Percentiles rank a stretch among this genome's conserved stretches.
These are phyloP conservation scores for Paraglomus occultum DNA, from an alignment of 192 early-diverging fungal species.

Conservation along the genomic window DNA sequence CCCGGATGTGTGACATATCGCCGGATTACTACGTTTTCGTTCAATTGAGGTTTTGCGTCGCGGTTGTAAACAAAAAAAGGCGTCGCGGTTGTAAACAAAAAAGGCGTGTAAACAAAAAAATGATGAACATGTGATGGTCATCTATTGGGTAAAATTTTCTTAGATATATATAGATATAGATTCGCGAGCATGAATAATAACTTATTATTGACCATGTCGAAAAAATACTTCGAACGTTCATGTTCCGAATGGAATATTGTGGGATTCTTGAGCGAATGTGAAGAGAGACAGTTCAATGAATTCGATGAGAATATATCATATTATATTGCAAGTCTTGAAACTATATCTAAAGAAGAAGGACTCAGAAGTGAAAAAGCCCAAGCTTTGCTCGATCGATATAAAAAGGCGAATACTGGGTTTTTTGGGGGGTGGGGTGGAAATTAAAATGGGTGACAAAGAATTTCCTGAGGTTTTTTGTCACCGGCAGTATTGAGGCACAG, in stretches of 20 bases:
- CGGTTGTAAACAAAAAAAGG: too few species aligned
- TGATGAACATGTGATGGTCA: too few species aligned
- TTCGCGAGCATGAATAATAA: too few species aligned
- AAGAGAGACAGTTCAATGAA: constrained; percentile 3
- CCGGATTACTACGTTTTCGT: too few species aligned
- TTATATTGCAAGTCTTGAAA: constrained; percentile 18
- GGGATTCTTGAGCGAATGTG: constrained; percentile 22
- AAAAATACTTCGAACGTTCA: constrained; percentile 24
- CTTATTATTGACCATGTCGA: neutral
- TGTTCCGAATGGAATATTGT: constrained; percentile 22
- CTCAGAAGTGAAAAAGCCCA: constrained; percentile 13
- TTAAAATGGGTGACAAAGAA: constrained; percentile 18
- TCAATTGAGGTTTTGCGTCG: too few species aligned
- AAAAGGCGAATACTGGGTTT: constrained; percentile 25
- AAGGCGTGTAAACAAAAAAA: too few species aligned
- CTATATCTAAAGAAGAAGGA: constrained; percentile 25
- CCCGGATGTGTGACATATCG: too few species aligned
- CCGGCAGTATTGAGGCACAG: constrained; percentile 19
- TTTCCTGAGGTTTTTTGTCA: constrained; percentile 22
- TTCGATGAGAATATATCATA: constrained; percentile 17
- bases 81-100: too few species aligned
- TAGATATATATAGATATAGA: too few species aligned
- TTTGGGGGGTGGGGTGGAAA: constrained; percentile 16
- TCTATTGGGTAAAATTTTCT: too few species aligned
- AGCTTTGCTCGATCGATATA: constrained; percentile 25